Conservation (phyloP, 495 filamentous ascomycete species). For the Neurospora sp. region DNA sequence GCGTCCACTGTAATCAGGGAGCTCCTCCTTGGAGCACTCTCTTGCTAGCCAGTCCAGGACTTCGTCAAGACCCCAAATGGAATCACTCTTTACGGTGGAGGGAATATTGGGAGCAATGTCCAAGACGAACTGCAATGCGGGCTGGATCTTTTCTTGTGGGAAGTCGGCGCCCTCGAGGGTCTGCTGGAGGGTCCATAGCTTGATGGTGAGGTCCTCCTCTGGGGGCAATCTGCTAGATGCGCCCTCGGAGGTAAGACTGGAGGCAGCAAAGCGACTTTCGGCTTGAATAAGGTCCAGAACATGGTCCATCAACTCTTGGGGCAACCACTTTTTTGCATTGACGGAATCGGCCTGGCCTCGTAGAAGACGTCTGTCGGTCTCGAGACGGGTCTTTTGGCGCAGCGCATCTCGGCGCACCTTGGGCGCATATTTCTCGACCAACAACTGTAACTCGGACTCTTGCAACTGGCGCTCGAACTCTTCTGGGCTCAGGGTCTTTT, state of each 20-base stretch:
- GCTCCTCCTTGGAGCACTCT: constrained; percentile 54
- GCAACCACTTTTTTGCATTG: constrained; percentile 66
- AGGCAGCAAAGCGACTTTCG: constrained; percentile 40
- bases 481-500: constrained; percentile 57
- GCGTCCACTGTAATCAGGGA: constrained; percentile 56
- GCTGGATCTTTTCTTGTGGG: constrained; percentile 47
- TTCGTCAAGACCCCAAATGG: constrained; percentile 76
- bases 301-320: constrained; percentile 64
- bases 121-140: constrained; percentile 56
- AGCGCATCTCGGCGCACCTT: constrained; percentile 57
- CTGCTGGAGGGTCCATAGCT: constrained; percentile 71
- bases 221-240: constrained; percentile 32
- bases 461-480: constrained; percentile 79
- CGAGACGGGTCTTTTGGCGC: constrained; percentile 59
- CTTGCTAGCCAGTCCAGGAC: constrained; percentile 78
- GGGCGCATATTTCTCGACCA: constrained; percentile 69
- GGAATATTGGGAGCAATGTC: constrained; percentile 43
- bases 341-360: constrained; percentile 61
- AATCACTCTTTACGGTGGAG: constrained; percentile 44
- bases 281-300: constrained; percentile 52
- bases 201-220: constrained; percentile 65
- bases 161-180: constrained; percentile 60
- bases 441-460: constrained; percentile 65
- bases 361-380: constrained; percentile 70
- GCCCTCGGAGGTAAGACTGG: constrained; percentile 29